Evolutionary conservation across 768 basidiomycete genomes (phyloP).

Genomic region (Gyrodon lividus): DNA sequence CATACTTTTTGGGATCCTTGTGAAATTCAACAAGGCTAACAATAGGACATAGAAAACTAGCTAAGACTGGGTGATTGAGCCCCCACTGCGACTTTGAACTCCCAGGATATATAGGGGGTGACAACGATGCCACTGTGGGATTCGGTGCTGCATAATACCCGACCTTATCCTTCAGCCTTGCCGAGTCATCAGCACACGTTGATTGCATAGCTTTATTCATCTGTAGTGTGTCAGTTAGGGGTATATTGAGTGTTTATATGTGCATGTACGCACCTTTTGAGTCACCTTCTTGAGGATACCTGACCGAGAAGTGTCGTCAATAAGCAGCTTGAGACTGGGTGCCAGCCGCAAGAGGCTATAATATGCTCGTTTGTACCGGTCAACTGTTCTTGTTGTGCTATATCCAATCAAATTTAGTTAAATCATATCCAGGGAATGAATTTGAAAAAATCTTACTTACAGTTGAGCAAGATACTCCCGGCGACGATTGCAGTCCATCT

Average conservation of each 20-base stretch:
- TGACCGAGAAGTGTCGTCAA: neutral
- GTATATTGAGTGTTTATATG: too few species aligned
- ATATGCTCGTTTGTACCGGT: neutral
- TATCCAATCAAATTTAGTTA: too few species aligned
- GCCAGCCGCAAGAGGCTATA: neutral
- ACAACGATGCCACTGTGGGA: neutral
- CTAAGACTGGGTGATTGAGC: neutral
- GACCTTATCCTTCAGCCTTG: neutral
- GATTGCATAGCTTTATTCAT: neutral
- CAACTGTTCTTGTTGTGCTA: too few species aligned
- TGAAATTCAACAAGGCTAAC: neutral
- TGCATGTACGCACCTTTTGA: slow-evolving; percentile 3
- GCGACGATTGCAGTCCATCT: neutral
- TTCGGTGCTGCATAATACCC: neutral
- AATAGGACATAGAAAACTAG: neutral
- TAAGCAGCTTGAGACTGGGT: neutral
- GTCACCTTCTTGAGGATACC: neutral
- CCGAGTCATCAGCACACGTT: neutral
- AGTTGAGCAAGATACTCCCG: too few species aligned
- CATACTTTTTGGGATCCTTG: neutral
- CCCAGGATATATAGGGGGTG: neutral
- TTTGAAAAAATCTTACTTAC: too few species aligned
- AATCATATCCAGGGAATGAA: too few species aligned
- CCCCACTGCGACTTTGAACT: neutral
- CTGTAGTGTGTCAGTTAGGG: too few species aligned